Conservation (phyloP, 352 stramenopile species). For the Phytophthora sp. region DNA sequence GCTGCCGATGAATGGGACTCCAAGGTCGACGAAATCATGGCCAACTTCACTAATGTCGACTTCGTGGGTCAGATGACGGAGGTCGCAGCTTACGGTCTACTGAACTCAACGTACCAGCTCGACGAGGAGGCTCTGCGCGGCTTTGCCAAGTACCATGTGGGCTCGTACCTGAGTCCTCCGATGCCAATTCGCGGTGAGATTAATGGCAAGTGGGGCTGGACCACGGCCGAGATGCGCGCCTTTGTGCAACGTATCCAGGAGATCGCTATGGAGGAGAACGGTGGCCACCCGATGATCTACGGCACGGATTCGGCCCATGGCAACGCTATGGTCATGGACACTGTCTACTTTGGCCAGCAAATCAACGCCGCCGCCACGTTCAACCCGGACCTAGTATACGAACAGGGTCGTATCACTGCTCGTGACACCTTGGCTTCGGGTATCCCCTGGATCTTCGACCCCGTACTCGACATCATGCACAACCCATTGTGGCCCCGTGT, state of each 20-base stretch:
- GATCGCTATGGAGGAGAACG: slow-evolving; percentile 70
- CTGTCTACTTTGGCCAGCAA: slow-evolving; percentile 84
- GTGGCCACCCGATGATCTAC: slow-evolving; percentile 72
- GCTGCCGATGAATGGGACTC: slow-evolving; percentile 30
- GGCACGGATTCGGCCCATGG: slow-evolving; percentile 89
- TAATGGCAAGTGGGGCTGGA: slow-evolving; percentile 42
- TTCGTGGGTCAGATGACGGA: slow-evolving; percentile 90
- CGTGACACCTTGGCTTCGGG: slow-evolving; percentile 78
- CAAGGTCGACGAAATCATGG: slow-evolving; percentile 33
- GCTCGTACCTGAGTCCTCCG: slow-evolving; percentile 82
- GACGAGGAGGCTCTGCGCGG: slow-evolving; percentile 56
- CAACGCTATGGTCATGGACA: slow-evolving; percentile 76
- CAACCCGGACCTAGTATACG: slow-evolving; percentile 74
- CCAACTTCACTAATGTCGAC: slow-evolving; percentile 31
- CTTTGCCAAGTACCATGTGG: slow-evolving; percentile 76
- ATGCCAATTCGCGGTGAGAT: slow-evolving; percentile 18
- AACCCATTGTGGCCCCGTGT: slow-evolving; percentile 86
- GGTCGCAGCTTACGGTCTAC: slow-evolving; percentile 74
- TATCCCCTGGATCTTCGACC: slow-evolving; percentile 89
- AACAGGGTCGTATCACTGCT: slow-evolving; percentile 35
- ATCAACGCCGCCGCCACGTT: slow-evolving; percentile 88
- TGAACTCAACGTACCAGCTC: slow-evolving; percentile 63
- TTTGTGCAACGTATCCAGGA: slow-evolving; percentile 77
- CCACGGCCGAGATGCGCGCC: slow-evolving; percentile 55
- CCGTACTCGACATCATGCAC: slow-evolving; percentile 77